A percentile compares a stretch with the other conserved stretches of the same genome.
Conservation (phyloP, 305 asterid species). For the Rubia peregrina region DNA sequence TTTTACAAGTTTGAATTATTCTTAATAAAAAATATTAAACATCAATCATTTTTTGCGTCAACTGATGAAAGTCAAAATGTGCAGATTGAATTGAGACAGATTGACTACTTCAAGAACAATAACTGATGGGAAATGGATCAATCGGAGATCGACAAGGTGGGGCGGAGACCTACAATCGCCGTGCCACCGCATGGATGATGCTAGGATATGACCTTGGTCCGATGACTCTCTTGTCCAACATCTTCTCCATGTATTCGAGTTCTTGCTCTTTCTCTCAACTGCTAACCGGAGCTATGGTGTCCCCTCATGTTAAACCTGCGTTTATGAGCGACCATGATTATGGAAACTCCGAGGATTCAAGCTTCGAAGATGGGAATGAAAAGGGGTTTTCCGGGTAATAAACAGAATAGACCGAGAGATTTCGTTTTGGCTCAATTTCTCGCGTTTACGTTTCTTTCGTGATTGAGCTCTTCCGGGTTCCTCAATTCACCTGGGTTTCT, state of each 20-base stretch:
- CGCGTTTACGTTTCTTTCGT: conserved; percentile 56
- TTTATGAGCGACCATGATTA: conserved; percentile 14
- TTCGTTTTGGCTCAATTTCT: conserved; percentile 68
- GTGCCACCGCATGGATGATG: too few relatives aligned
- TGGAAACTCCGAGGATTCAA: background rate
- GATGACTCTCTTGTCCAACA: conserved; percentile 58
- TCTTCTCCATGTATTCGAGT: conserved; percentile 56
- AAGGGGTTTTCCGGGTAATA: conserved; percentile 24
- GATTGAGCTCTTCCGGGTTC: conserved; percentile 70
- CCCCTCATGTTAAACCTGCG: conserved; percentile 45
- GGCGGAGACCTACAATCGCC: too few relatives aligned
- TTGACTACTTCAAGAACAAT: background rate
- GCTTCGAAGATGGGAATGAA: conserved; percentile 17
- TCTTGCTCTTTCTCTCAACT: conserved; percentile 73
- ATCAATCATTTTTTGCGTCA: too few relatives aligned
- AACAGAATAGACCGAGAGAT: conserved; percentile 62
- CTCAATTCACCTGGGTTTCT: conserved; percentile 78
- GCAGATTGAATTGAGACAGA: too few relatives aligned
- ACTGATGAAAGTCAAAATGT: too few relatives aligned
- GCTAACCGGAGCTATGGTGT: conserved; percentile 83
- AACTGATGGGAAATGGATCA: conserved; percentile 35
- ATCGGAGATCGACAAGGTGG: conserved; percentile 18
- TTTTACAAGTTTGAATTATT: too few relatives aligned
- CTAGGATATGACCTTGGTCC: conserved; percentile 88
- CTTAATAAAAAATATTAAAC: too few relatives aligned